Conservation (phyloP, 106 monocot genomes). For the Dendrobium nobile region DNA sequence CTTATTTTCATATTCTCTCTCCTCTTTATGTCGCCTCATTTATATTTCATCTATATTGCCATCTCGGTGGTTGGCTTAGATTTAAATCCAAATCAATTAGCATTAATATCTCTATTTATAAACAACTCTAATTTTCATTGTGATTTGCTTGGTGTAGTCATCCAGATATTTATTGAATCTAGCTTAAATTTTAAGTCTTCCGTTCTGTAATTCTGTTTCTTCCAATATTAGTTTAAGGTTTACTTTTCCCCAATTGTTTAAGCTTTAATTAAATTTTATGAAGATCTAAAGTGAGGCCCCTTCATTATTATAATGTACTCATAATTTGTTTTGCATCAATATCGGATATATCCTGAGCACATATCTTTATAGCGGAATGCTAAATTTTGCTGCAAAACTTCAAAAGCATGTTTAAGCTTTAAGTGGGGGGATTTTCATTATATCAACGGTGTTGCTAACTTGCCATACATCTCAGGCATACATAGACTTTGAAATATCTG, state of each 20-base stretch:
- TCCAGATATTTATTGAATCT: background rate
- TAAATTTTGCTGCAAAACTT: background rate
- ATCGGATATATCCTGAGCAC: background rate
- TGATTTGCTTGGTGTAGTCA: too few species aligned
- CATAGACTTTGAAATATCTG: conserved; percentile 86
- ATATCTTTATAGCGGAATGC: background rate
- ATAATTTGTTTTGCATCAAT: background rate
- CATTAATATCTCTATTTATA: too few species aligned
- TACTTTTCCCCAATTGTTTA: background rate
- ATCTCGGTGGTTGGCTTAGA: too few species aligned
- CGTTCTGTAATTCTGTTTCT: background rate
- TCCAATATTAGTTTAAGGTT: background rate
- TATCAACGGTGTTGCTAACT: background rate
- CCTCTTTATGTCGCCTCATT: too few species aligned
- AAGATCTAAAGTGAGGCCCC: too few species aligned
- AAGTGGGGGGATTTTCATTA: background rate
- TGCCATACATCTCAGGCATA: conserved; percentile 47
- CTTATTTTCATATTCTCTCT: too few species aligned
- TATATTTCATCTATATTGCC: too few species aligned
- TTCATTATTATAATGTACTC: background rate
- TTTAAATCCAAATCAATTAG: background rate
- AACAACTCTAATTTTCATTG: too few species aligned
- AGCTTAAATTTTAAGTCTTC: background rate
- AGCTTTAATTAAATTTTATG: background rate
- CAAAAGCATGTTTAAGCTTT: background rate